Conservation (phyloP, 805 yeast genomes). For the Saccharomycopsis fodiens region DNA sequence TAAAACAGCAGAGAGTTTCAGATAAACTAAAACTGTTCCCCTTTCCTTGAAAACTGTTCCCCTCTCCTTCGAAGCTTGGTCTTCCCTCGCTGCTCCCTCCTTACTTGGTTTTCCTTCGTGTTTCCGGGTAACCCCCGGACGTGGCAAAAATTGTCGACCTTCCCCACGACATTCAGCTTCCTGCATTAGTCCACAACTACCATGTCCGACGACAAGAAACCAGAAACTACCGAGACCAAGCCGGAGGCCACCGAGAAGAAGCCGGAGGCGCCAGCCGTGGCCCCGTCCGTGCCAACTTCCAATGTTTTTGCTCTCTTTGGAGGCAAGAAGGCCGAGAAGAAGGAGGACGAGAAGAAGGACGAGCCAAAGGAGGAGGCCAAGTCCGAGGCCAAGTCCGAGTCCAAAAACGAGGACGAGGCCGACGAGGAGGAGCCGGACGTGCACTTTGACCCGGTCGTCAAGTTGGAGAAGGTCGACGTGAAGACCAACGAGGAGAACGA, state of each 20-base stretch:
- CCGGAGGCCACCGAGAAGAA: constrained; percentile 11
- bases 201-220: too few species aligned
- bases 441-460: constrained; percentile 94
- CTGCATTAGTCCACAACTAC: too few species aligned
- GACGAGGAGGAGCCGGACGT: constrained; percentile 42
- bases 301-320: constrained; percentile 95
- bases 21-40: too few species aligned
- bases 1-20: too few species aligned
- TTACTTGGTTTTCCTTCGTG: too few species aligned
- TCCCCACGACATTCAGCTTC: too few species aligned
- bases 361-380: constrained; percentile 28
- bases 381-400: constrained; percentile 23
- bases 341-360: constrained; percentile 32
- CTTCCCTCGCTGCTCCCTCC: too few species aligned
- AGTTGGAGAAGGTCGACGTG: constrained; percentile 91
- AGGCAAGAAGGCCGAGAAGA: constrained; percentile 69
- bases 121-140: too few species aligned
- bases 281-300: constrained; percentile 61
- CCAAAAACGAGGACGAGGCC: constrained; percentile 24
- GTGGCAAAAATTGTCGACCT: too few species aligned
- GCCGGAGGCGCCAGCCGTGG: constrained; percentile 27
- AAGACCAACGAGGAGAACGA: constrained; percentile 93
- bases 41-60: too few species aligned
- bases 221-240: not conserved
- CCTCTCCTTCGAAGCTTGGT: too few species aligned